Percentiles rank a stretch among this genome's conserved stretches.
phyloP scores from a whole-genome alignment of 768 basidiomycete species.

The Podaxis sp. region DNA sequence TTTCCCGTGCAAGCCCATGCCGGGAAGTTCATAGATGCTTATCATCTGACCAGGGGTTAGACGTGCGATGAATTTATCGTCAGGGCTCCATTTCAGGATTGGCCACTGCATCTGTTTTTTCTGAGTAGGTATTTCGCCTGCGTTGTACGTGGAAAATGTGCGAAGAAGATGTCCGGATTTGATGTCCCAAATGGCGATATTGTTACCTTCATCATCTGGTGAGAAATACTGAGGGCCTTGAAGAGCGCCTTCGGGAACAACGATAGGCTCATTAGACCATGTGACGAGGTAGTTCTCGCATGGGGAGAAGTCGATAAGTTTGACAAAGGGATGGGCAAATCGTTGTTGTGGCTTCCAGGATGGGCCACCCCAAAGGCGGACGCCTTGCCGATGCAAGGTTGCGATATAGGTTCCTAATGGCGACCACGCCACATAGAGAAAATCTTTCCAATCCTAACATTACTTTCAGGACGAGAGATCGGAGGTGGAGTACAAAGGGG shows the following conservation, averaged over 20 bases:
- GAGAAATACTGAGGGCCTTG: slow-evolving; percentile 86
- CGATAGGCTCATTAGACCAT: slow-evolving; percentile 93
- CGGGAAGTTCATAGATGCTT: slow-evolving; percentile 92
- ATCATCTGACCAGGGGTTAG: slow-evolving; percentile 90
- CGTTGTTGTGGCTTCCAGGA: slow-evolving; percentile 87
- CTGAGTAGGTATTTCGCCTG: slow-evolving; percentile 48
- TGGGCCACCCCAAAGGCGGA: slow-evolving; percentile 91
- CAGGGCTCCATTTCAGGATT: slow-evolving; percentile 93
- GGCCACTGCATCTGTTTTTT: slow-evolving; percentile 95
- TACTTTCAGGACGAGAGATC: background rate
- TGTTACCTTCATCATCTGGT: slow-evolving; percentile 93
- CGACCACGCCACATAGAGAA: slow-evolving; percentile 94
- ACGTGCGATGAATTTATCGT: slow-evolving; percentile 92
- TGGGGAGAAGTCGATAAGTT: slow-evolving; percentile 95
- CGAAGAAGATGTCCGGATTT: slow-evolving; percentile 89
- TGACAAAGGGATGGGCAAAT: slow-evolving; percentile 93
- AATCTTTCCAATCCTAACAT: slow-evolving; percentile 87
- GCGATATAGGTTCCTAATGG: slow-evolving; percentile 93
- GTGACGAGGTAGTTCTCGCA: slow-evolving; percentile 96
- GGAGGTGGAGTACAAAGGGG: slow-evolving; percentile 10
- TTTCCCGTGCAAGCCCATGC: slow-evolving; percentile 92
- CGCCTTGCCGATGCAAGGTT: slow-evolving; percentile 91
- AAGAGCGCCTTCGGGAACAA: slow-evolving; percentile 72
- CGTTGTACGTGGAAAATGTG: slow-evolving; percentile 72
- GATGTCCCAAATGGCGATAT: slow-evolving; percentile 98